phyloP scores from a whole-genome alignment of 2,329 filamentous ascomycete genomes.

The Erysiphe pulchra region DNA sequence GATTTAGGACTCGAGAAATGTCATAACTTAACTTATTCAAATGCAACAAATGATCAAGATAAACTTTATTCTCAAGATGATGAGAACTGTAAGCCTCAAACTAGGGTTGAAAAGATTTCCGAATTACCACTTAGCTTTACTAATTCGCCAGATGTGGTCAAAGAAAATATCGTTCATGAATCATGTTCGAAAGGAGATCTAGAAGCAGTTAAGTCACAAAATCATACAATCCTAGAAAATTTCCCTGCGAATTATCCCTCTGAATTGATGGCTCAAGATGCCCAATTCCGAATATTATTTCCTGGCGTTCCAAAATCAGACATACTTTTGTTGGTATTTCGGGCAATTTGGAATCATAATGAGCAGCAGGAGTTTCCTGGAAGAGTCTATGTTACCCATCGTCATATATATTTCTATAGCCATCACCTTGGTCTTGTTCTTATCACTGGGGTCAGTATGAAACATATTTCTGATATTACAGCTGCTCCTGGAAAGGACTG shows the following conservation, averaged over 20 bases:
- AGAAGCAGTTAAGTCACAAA: constrained; percentile 15
- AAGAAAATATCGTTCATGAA: constrained; percentile 5
- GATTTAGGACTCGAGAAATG: constrained; percentile 21
- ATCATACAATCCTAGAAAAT: constrained; percentile 14
- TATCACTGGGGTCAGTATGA: constrained; percentile 50
- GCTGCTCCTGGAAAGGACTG: constrained; percentile 74
- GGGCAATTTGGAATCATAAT: constrained; percentile 60
- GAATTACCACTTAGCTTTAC: constrained; percentile 7
- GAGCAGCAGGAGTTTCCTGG: constrained; percentile 57
- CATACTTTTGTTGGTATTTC: constrained; percentile 73
- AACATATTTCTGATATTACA: constrained; percentile 63
- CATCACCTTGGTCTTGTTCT: constrained; percentile 80
- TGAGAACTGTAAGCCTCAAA: constrained; percentile 10
- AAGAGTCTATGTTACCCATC: constrained; percentile 65
- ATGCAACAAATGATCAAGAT: constrained; percentile 2
- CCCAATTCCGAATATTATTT: constrained; percentile 81
- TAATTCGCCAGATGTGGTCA: constrained; percentile 3
- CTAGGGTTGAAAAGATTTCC: constrained; percentile 3
- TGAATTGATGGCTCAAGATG: constrained; percentile 63
- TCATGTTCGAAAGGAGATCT: constrained; percentile 11
- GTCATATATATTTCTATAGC: constrained; percentile 87
- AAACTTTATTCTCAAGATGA: constrained; percentile 8
- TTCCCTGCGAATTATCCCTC: constrained; percentile 58
- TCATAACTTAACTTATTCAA: neutral
- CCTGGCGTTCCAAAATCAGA: constrained; percentile 53